Conservation (phyloP, 2,329 filamentous ascomycete species). For the Dactylellina cionopaga region DNA sequence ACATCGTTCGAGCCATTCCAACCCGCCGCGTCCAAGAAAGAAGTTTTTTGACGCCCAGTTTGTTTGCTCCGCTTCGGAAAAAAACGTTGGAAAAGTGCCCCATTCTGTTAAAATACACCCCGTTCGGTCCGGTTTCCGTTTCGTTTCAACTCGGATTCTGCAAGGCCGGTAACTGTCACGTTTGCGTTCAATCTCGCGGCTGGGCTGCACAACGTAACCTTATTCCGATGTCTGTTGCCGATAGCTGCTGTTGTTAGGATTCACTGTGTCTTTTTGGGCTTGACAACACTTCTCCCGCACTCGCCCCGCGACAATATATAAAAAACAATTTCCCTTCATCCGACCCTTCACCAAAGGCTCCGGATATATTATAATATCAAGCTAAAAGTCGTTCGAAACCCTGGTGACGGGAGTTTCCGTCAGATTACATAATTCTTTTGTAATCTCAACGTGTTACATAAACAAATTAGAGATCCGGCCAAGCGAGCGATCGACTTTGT, state of each 20-base stretch:
- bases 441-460: too few relatives aligned
- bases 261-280: conserved; percentile 6
- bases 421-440: too few relatives aligned
- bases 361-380: too few relatives aligned
- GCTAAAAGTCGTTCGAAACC: too few relatives aligned
- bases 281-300: conserved; percentile 41
- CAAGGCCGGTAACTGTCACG: conserved; percentile 10
- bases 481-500: too few relatives aligned
- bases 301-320: too few relatives aligned
- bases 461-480: too few relatives aligned
- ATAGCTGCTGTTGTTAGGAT: neutral
- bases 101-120: conserved; percentile 30
- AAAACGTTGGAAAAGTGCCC: conserved; percentile 32
- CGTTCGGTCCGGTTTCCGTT: conserved; percentile 8
- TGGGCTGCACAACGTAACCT: conserved; percentile 38
- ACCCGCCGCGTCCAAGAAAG: neutral
- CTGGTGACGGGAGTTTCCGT: too few relatives aligned
- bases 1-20: neutral
- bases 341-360: too few relatives aligned
- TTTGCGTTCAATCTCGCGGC: conserved; percentile 5
- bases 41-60: neutral
- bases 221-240: conserved; percentile 40
- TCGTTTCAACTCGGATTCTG: conserved; percentile 24
- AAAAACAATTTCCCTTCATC: too few relatives aligned
- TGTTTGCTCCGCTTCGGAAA: conserved; percentile 14